Conservation (phyloP, 2,329 filamentous ascomycete genomes). For the Colletotrichum orbiculare region DNA sequence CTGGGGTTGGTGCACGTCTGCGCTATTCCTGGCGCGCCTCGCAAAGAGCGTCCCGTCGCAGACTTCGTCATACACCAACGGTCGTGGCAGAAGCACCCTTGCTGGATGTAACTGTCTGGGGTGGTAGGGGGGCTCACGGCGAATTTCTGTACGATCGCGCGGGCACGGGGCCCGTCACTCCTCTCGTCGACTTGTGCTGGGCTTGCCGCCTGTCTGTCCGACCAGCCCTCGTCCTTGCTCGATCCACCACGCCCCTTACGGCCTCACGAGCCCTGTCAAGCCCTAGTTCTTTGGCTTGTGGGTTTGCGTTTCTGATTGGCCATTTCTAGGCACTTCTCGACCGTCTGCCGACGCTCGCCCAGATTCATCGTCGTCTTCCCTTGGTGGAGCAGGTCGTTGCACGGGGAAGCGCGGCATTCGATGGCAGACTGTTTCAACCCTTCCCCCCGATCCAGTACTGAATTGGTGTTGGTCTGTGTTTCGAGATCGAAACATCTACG, state of each 20-base stretch:
- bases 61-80: constrained; percentile 34
- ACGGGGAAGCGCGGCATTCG: constrained; percentile 27
- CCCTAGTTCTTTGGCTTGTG: constrained; percentile 23
- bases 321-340: constrained; percentile 4
- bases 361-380: constrained; percentile 31
- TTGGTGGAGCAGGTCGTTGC: constrained; percentile 21
- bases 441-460: constrained; percentile 18
- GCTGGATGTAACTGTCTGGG: constrained; percentile 35
- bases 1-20: constrained; percentile 15
- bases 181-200: constrained; percentile 34
- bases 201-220: constrained; percentile 31
- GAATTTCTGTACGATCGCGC: constrained; percentile 38
- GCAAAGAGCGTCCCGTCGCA: constrained; percentile 23
- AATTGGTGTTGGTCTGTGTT: constrained; percentile 35
- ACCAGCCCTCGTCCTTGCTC: constrained; percentile 35
- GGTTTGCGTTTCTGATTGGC: constrained; percentile 29
- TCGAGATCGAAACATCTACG: constrained; percentile 35
- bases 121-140: constrained; percentile 33
- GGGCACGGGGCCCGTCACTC: constrained; percentile 24
- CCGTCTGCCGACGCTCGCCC: constrained; percentile 32
- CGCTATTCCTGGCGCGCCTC: constrained; percentile 32
- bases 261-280: constrained; percentile 24
- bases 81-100: constrained; percentile 34
- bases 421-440: constrained; percentile 31
- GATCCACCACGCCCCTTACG: constrained; percentile 25